Conservation (phyloP, 202 grass and related monocot species). For the Elaeis oleifera region DNA sequence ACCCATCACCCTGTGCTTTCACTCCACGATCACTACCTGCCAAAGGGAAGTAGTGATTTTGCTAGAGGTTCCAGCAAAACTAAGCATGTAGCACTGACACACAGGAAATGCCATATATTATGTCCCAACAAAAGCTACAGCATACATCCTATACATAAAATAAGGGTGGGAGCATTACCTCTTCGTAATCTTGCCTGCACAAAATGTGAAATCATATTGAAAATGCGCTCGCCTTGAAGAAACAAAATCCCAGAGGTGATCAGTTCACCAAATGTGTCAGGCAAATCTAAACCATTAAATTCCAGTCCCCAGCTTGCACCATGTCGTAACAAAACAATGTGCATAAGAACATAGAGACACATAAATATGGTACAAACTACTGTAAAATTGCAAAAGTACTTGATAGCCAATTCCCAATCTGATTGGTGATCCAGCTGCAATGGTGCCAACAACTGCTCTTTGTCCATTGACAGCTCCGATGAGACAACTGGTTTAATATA, state of each 20-base stretch:
- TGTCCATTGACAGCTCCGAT: conserved; percentile 37
- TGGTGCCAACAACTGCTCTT: conserved; percentile 66
- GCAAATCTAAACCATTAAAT: conserved; percentile 74
- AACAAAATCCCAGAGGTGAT: conserved; percentile 55
- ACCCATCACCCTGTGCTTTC: conserved; percentile 63
- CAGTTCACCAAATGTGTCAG: conserved; percentile 69
- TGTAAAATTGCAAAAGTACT: conserved; percentile 80
- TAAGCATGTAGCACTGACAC: background rate
- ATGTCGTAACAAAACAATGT: conserved; percentile 53
- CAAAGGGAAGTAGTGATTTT: conserved; percentile 10
- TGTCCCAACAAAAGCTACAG: background rate
- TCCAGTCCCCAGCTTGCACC: conserved; percentile 50
- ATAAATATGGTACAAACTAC: conserved; percentile 47
- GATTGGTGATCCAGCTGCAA: conserved; percentile 51
- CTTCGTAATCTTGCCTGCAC: conserved; percentile 60
- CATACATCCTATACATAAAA: background rate
- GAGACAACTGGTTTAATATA: conserved; percentile 44
- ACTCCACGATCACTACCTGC: conserved; percentile 62
- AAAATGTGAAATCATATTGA: conserved; percentile 66
- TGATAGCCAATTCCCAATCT: conserved; percentile 40
- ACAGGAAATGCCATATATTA: background rate
- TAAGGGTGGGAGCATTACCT: conserved; percentile 31
- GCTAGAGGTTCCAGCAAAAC: background rate
- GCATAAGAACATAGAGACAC: conserved; percentile 55
- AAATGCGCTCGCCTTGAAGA: conserved; percentile 49